A percentile compares a stretch with the other conserved stretches of the same genome.
phyloP scores from a whole-genome alignment of 495 filamentous ascomycete genomes.

The Acidomyces sp. region DNA sequence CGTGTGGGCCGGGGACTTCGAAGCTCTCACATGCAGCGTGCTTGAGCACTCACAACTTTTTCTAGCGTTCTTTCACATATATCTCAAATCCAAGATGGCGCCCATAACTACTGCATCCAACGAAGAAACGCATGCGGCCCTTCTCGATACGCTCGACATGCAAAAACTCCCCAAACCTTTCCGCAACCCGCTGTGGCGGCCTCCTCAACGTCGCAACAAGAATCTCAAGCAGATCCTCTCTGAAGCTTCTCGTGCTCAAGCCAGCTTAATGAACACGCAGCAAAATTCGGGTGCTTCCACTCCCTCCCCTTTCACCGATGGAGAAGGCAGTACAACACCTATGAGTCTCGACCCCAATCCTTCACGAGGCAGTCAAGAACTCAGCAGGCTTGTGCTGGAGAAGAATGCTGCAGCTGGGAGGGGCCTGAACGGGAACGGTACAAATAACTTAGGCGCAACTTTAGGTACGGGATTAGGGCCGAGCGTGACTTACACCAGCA shows the following conservation, averaged over 20 bases:
- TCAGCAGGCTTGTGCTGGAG: constrained; percentile 75
- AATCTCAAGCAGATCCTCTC: constrained; percentile 92
- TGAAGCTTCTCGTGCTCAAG: constrained; percentile 70
- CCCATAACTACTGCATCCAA: constrained; percentile 31
- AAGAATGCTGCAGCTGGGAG: constrained; percentile 31
- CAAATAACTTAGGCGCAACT: constrained; percentile 22
- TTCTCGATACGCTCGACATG: constrained; percentile 82
- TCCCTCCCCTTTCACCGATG: constrained; percentile 39
- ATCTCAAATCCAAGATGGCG: too few species aligned
- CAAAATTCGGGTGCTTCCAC: constrained; percentile 70
- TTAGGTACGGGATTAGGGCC: constrained; percentile 38
- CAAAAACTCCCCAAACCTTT: constrained; percentile 68
- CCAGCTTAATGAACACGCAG: constrained; percentile 58
- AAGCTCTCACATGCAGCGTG: too few species aligned
- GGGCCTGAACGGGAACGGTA: constrained; percentile 17
- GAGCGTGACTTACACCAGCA: constrained; percentile 81
- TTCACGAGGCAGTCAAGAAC: constrained; percentile 66
- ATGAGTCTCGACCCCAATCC: constrained; percentile 49
- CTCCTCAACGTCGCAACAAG: constrained; percentile 90
- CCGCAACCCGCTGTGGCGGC: constrained; percentile 77
- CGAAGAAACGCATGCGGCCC: constrained; percentile 29
- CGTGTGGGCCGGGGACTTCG: too few species aligned
- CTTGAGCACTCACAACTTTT: too few species aligned
- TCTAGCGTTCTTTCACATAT: too few species aligned
- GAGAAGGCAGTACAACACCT: constrained; percentile 46